A percentile compares a stretch with the other conserved stretches of the same genome.
phyloP scores from a whole-genome alignment of 2,329 filamentous ascomycete species.

The Pseudocercospora cruenta region DNA sequence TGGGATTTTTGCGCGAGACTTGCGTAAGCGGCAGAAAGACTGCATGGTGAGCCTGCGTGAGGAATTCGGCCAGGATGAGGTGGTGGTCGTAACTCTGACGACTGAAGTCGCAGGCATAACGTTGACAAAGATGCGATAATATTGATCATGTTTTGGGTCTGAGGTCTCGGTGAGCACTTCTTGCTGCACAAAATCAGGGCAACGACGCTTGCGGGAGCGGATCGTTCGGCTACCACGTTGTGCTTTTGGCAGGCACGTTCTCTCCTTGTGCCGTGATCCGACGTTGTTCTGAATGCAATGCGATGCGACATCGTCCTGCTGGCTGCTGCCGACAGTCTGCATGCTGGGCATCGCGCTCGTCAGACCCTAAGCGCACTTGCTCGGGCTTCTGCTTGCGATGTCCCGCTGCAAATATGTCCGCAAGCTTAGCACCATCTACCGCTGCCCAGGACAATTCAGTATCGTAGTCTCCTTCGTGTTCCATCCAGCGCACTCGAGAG shows the following conservation, averaged over 20 bases:
- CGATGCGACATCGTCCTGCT: neutral
- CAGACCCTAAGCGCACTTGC: neutral
- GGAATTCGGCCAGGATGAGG: neutral
- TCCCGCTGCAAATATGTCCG: too few relatives aligned
- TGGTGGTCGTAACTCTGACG: neutral
- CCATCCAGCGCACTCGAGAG: too few relatives aligned
- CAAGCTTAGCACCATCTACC: too few relatives aligned
- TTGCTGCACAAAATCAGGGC: neutral
- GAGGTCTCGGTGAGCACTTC: neutral
- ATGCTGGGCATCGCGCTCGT: neutral
- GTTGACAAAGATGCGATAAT: neutral
- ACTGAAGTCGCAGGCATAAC: neutral
- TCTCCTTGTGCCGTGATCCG: neutral
- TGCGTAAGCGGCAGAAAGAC: neutral
- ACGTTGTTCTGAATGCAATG: neutral
- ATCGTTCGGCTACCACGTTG: neutral
- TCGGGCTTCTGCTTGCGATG: neutral
- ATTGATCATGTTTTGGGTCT: neutral
- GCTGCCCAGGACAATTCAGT: too few relatives aligned
- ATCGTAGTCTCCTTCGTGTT: neutral
- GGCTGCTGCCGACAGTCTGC: neutral
- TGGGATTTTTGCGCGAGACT: slow-evolving; percentile 2
- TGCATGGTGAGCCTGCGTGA: neutral
- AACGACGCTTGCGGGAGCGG: neutral
- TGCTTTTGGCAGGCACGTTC: neutral